Evolutionary conservation across 805 yeast genomes (phyloP).

Genomic region (Osmozyma mogii): DNA sequence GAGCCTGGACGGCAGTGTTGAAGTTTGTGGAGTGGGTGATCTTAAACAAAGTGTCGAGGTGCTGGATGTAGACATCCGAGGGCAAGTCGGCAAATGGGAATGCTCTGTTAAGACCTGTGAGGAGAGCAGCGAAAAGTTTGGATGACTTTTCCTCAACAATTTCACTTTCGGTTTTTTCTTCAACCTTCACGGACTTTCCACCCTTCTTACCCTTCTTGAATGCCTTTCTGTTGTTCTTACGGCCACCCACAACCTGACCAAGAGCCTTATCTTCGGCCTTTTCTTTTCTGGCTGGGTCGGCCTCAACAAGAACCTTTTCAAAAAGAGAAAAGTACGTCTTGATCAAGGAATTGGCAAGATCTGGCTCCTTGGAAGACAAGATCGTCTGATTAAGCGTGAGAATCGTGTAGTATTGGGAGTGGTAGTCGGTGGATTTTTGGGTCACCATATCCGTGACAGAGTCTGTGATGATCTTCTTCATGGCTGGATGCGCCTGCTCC

Average conservation of each 20-base stretch:
- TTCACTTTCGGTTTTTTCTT: slow-evolving; percentile 56
- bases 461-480: slow-evolving; percentile 77
- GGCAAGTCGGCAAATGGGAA: slow-evolving; percentile 84
- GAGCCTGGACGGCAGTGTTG: slow-evolving; percentile 89
- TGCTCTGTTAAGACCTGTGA: slow-evolving; percentile 93
- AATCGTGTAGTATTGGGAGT: slow-evolving; percentile 80
- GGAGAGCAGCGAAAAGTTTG: slow-evolving; percentile 78
- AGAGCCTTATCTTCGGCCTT: slow-evolving; percentile 27
- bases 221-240: slow-evolving; percentile 51
- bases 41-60: slow-evolving; percentile 75
- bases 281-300: slow-evolving; percentile 42
- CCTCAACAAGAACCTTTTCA: slow-evolving; percentile 70
- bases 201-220: slow-evolving; percentile 83
- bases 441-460: slow-evolving; percentile 75
- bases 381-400: slow-evolving; percentile 91
- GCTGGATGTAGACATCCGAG: slow-evolving; percentile 60
- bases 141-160: slow-evolving; percentile 71
- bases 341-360: slow-evolving; percentile 75
- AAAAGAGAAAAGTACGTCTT: slow-evolving; percentile 81
- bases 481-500: slow-evolving; percentile 91
- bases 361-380: slow-evolving; percentile 65
- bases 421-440: slow-evolving; percentile 71
- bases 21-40: slow-evolving; percentile 93
- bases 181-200: slow-evolving; percentile 63
- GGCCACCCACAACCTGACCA: slow-evolving; percentile 54